Base-by-base conservation (phyloP, 345 rosid genomes). In the Chamaenerion angustifolium region DNA sequence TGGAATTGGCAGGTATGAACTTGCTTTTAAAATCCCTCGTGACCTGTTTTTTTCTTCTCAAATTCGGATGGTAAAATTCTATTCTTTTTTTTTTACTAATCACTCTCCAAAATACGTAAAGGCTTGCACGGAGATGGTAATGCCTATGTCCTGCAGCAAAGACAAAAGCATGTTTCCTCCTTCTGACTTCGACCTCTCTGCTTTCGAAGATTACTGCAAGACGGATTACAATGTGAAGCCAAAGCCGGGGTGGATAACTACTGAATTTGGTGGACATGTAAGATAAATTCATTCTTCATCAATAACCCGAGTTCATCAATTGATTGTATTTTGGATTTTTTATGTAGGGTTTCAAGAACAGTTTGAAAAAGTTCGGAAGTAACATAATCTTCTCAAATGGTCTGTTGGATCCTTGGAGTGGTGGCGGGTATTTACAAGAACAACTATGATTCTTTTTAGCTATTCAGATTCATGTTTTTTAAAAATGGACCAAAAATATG, bases 71-170 rank as follows among this genome's bases (percentile, higher is more conserved):
- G 7, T 7, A 5, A 1, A 31, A 31, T 4, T n/a, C 10, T 31
- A 31, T 31, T 31, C 6, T 21, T 46, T 25, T 21, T 46, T 17
- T 21, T 11, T 46, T 23, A 48, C 37, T 16, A 13, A 4, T 42
- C n/a, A 11, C 11, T 46, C 9, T 17, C 11, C 8, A 10, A 42
- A 18, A 31, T 5, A 31, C 27, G 27, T 31, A 31, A 43, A 90
- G 98, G 95, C 94, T 0, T 90, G 95, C 71, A 76, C 95, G 13
- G 98, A 90, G 74, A 90, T 90, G 95, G 94, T 80, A 56, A 70
- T 87, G 86, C 84, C 93, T 37, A 81, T 85, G 95, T 74, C 94
- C 45, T 74, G 83, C 63, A 76, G 76, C 65, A 57, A 19, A 46
- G 75, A 76, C 49, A 62, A 52, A 21, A 85, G 94, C 75, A 86